These are phyloP conservation scores for Nicotiana noctiflora DNA, from an alignment of 257 asterid genomes.

Conservation along the genomic window DNA sequence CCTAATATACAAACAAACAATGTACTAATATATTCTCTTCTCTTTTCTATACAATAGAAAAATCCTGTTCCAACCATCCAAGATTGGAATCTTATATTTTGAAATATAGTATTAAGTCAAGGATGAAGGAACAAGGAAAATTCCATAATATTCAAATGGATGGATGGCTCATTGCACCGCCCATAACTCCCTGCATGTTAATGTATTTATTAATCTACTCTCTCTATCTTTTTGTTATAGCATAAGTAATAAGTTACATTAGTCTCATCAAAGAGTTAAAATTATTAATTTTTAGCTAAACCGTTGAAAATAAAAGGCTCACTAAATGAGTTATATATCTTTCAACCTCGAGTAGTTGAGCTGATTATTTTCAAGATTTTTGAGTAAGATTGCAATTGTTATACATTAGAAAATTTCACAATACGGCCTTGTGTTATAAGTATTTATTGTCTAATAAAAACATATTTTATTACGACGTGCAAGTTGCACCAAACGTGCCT, in stretches of 20 bases:
- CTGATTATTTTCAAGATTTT: not conserved
- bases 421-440: not conserved
- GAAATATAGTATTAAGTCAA: not conserved
- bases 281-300: no score
- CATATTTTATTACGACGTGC: not conserved
- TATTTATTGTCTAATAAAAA: not conserved
- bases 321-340: no score
- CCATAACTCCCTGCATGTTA: not conserved
- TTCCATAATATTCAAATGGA: not conserved
- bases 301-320: not conserved
- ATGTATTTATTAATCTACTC: not conserved
- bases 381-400: not conserved
- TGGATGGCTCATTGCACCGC: not conserved
- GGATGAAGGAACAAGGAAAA: not conserved
- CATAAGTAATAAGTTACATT: no score
- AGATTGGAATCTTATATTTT: not conserved
- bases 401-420: not conserved
- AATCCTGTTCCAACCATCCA: not conserved
- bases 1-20: no score
- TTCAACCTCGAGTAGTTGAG: not conserved
- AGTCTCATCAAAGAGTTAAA: not conserved
- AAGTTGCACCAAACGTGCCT: not conserved
- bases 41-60: no score
- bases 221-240: not conserved
- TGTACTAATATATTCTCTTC: no score